phyloP scores from a whole-genome alignment of 305 asterid genomes.

The Fraxinus ornus region DNA sequence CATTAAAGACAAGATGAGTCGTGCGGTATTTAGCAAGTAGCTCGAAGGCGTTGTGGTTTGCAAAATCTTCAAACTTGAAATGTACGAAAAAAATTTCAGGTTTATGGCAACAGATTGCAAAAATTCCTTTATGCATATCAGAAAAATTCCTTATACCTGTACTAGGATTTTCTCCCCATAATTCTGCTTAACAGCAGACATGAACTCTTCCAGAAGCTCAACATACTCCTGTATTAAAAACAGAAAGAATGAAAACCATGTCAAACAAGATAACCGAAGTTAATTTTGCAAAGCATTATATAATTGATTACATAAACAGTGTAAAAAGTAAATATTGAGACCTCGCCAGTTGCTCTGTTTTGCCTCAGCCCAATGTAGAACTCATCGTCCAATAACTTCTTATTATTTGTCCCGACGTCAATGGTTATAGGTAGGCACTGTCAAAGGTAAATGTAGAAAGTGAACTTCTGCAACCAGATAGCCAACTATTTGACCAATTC shows the following conservation, averaged over 20 bases:
- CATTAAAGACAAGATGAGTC: conserved; percentile 92
- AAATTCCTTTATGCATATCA: not conserved
- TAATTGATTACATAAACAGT: conserved; percentile 2
- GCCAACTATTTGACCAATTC: not conserved
- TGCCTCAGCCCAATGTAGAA: conserved; percentile 88
- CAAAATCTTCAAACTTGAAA: conserved; percentile 86
- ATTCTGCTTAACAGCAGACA: conserved; percentile 85
- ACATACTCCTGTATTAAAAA: conserved; percentile 62
- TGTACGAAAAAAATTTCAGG: not conserved
- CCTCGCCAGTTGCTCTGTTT: conserved; percentile 88
- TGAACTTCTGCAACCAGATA: not conserved
- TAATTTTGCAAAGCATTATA: conserved; percentile 2
- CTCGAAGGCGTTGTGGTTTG: conserved; percentile 91
- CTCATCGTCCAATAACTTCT: conserved; percentile 76
- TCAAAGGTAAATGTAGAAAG: conserved; percentile 17
- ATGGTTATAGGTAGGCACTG: conserved; percentile 94
- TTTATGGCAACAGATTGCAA: not conserved
- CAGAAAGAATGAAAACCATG: not conserved
- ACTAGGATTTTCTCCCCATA: conserved; percentile 89
- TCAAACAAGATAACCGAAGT: conserved; percentile 16
- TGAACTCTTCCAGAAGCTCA: conserved; percentile 86
- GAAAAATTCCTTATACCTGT: conserved; percentile 21
- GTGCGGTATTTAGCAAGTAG: conserved; percentile 78
- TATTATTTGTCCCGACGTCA: conserved; percentile 91
- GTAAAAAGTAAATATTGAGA: conserved; percentile 23